Conservation (phyloP, 192 early-diverging fungal species). For the Backusella australiensis region DNA sequence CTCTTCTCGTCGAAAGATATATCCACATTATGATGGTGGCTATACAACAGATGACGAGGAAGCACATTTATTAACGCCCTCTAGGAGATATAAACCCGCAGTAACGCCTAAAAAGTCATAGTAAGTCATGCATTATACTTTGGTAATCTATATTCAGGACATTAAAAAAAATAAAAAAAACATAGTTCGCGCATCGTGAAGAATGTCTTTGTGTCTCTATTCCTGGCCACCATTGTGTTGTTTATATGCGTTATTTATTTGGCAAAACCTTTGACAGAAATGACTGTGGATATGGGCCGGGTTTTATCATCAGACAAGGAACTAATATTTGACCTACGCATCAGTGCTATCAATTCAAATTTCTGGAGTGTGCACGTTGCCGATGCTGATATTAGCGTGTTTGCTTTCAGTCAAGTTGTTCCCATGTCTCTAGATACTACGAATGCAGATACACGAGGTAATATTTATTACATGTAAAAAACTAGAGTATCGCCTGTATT, state of each 20-base stretch:
- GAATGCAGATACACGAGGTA: constrained; percentile 3
- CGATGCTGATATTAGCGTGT: constrained; percentile 58
- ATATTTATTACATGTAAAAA: neutral
- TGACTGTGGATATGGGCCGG: constrained; percentile 43
- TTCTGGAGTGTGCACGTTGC: constrained; percentile 55
- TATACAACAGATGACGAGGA: constrained; percentile 34
- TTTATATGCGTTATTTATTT: constrained; percentile 8
- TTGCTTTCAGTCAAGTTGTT: constrained; percentile 50
- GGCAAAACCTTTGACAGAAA: constrained; percentile 17
- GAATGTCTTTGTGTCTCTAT: neutral
- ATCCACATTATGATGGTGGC: constrained; percentile 15
- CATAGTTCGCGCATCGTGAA: constrained; percentile 6
- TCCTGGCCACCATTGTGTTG: neutral
- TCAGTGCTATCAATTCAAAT: constrained; percentile 55
- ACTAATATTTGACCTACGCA: constrained; percentile 61
- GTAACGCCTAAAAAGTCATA: neutral
- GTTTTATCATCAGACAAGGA: constrained; percentile 66
- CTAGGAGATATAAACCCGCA: neutral
- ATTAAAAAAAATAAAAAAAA: neutral
- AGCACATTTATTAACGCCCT: constrained; percentile 6
- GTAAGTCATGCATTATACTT: neutral
- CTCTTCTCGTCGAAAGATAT: constrained; percentile 1
- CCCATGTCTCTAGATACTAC: constrained; percentile 1
- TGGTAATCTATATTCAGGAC: neutral
- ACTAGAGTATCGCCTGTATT: neutral